Conservation (phyloP, 2,329 filamentous ascomycete species). For the Thelonectria rubi region DNA sequence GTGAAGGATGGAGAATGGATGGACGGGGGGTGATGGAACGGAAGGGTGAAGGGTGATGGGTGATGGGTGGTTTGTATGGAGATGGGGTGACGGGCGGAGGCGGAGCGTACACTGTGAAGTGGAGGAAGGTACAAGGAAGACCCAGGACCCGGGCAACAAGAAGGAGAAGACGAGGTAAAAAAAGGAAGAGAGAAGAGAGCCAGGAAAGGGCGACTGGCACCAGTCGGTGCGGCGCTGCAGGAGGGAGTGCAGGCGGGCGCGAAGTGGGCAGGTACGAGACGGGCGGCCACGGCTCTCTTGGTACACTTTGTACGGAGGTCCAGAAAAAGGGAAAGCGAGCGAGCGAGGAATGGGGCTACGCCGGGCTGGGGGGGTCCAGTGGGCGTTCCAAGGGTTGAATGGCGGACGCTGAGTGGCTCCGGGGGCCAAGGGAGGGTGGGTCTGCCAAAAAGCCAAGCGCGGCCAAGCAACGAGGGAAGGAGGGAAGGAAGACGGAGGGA, state of each 20-base stretch:
- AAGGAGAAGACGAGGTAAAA: slow-evolving; percentile 13
- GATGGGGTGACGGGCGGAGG: slow-evolving; percentile 35
- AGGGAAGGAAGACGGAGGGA: slow-evolving; percentile 23
- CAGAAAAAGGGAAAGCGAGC: slow-evolving; percentile 21
- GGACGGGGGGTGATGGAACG: slow-evolving; percentile 15
- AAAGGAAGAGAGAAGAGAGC: background rate
- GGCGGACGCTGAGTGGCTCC: slow-evolving; percentile 20
- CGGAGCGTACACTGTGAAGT: slow-evolving; percentile 18
- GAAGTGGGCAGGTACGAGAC: slow-evolving; percentile 15
- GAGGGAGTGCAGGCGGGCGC: slow-evolving; percentile 32
- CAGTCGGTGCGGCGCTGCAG: slow-evolving; percentile 21
- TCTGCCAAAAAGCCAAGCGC: slow-evolving; percentile 15
- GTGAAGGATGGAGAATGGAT: slow-evolving; percentile 20
- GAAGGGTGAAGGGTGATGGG: slow-evolving; percentile 30
- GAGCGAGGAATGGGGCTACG: slow-evolving; percentile 22
- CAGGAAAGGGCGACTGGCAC: slow-evolving; percentile 17
- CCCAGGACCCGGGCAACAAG: slow-evolving; percentile 1
- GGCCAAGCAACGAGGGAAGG: slow-evolving; percentile 16
- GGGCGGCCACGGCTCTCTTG: background rate
- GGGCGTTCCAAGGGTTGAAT: slow-evolving; percentile 21
- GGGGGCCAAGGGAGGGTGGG: slow-evolving; percentile 24
- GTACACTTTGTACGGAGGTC: slow-evolving; percentile 4
- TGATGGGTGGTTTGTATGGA: slow-evolving; percentile 20
- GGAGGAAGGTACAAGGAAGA: slow-evolving; percentile 29
- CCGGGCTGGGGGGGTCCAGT: slow-evolving; percentile 14